Percentiles rank a stretch among this genome's conserved stretches.
These are phyloP conservation scores for Vigna hirtella DNA, from an alignment of 306 rosid genomes.

Conservation along the genomic window DNA sequence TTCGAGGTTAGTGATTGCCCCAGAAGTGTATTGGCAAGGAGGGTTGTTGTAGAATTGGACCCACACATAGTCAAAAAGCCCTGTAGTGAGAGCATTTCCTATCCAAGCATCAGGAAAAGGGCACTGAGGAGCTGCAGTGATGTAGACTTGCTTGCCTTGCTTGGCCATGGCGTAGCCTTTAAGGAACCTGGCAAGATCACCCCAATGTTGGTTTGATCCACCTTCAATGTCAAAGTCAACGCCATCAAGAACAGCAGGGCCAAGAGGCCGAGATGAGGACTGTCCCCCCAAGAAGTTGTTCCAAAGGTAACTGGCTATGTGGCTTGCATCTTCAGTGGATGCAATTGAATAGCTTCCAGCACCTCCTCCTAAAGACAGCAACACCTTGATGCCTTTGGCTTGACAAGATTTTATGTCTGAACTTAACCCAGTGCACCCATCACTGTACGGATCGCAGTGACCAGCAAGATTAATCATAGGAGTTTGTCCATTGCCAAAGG, in stretches of 20 bases:
- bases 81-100: constrained; percentile 45
- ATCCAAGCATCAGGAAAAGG: constrained; percentile 56
- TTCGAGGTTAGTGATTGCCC: constrained; percentile 36
- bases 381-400: constrained; percentile 23
- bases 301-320: constrained; percentile 51
- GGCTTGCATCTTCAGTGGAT: constrained; percentile 45
- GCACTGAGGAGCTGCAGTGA: constrained; percentile 58
- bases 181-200: constrained; percentile 40
- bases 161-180: constrained; percentile 14
- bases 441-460: not conserved
- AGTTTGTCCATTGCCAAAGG: constrained; percentile 49
- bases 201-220: constrained; percentile 41
- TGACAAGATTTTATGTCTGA: not conserved
- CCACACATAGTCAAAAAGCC: constrained; percentile 47
- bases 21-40: constrained; percentile 44
- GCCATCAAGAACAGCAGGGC: constrained; percentile 53
- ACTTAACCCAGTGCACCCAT: constrained; percentile 9
- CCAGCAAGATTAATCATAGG: not conserved
- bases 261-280: constrained; percentile 51
- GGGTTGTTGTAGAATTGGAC: constrained; percentile 48
- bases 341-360: constrained; percentile 22
- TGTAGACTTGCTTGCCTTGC: constrained; percentile 15
- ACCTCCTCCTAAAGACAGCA: constrained; percentile 19
- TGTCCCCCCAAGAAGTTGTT: constrained; percentile 58
- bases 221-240: constrained; percentile 47